These are phyloP conservation scores for Salix exigua DNA, from an alignment of 345 rosid species.

Conservation along the genomic window DNA sequence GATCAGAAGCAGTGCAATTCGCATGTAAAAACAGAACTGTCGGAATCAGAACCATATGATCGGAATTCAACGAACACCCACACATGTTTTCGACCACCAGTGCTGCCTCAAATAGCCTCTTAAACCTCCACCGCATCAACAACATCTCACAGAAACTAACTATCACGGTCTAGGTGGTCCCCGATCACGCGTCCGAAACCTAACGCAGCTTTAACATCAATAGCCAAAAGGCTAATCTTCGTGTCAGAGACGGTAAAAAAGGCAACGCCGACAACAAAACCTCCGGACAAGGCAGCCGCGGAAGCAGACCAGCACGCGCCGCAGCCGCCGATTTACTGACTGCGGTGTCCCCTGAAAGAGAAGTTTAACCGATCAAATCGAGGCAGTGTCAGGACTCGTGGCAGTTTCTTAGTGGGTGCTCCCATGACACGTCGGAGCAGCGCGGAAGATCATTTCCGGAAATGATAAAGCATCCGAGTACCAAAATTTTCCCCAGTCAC, in stretches of 20 bases:
- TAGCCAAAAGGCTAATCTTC: neutral
- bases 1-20: neutral
- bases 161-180: too few species aligned
- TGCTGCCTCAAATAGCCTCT: neutral
- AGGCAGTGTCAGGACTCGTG: constrained; percentile 6
- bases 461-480: constrained; percentile 27
- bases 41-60: constrained; percentile 10
- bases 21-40: constrained; percentile 14
- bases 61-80: neutral
- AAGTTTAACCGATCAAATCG: constrained; percentile 27
- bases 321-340: constrained; percentile 57
- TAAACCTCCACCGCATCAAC: neutral
- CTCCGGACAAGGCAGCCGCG: constrained; percentile 28
- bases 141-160: neutral
- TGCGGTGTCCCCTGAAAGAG: constrained; percentile 36
- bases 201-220: neutral
- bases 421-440: neutral
- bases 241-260: neutral
- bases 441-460: constrained; percentile 23
- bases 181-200: neutral
- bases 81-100: neutral
- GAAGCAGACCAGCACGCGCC: constrained; percentile 47
- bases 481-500: neutral
- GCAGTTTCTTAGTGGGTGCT: neutral
- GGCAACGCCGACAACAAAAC: constrained; percentile 25